Conservation (phyloP, 306 rosid species). For the Ochetophila trinervis region DNA sequence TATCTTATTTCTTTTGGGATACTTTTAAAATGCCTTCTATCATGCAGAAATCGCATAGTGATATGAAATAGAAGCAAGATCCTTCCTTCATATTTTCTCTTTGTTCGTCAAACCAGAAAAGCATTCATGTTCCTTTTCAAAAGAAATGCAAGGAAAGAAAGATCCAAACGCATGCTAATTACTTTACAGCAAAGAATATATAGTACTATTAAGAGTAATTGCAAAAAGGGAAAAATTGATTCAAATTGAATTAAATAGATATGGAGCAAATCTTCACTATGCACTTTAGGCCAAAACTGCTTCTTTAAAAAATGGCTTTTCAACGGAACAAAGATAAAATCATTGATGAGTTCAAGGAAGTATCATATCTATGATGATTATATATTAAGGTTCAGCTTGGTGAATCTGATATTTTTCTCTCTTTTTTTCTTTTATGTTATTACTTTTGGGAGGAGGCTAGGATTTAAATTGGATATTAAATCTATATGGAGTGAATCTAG, state of each 20-base stretch:
- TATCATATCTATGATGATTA: neutral
- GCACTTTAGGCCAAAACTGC: conserved; percentile 6
- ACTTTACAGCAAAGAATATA: conserved; percentile 9
- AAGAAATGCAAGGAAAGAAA: neutral
- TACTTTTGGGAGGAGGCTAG: neutral
- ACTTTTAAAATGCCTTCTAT: no score
- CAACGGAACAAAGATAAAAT: conserved; percentile 10
- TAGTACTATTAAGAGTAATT: neutral
- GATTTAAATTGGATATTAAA: neutral
- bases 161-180: conserved; percentile 13
- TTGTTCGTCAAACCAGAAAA: neutral
- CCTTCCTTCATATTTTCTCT: neutral
- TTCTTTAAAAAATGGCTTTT: conserved; percentile 4
- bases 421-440: neutral
- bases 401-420: no score
- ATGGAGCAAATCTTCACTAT: conserved; percentile 14
- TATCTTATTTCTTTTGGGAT: no score
- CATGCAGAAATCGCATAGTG: no score
- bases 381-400: neutral
- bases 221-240: neutral
- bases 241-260: neutral
- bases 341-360: neutral
- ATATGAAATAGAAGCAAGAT: no score
- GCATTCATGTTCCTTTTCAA: neutral
- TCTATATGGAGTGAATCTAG: conserved; percentile 1